A percentile compares a stretch with the other conserved stretches of the same genome.
Conservation (phyloP, 768 basidiomycete species). For the Terana coerulea region DNA sequence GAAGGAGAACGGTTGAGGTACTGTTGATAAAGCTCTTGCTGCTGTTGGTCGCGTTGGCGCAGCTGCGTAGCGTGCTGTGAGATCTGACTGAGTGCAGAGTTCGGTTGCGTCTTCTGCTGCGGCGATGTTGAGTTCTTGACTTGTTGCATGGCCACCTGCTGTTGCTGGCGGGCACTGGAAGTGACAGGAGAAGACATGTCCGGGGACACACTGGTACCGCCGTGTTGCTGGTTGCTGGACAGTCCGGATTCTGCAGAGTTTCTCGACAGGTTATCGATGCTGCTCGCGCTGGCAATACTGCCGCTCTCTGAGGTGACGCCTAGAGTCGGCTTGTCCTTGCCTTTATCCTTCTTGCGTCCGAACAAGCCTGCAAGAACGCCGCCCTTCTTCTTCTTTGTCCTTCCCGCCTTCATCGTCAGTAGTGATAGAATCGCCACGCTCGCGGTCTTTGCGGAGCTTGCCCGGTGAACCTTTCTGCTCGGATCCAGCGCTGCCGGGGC, state of each 20-base stretch:
- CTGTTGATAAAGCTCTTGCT: conserved; percentile 84
- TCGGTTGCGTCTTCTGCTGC: conserved; percentile 24
- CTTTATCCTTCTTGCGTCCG: conserved; percentile 68
- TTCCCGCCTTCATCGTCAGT: conserved; percentile 42
- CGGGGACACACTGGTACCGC: conserved; percentile 26
- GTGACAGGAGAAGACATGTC: conserved; percentile 49
- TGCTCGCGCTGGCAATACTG: conserved; percentile 46
- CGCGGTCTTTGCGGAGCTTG: conserved; percentile 45
- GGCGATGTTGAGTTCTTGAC: conserved; percentile 27
- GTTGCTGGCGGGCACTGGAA: conserved; percentile 52
- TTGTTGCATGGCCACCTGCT: conserved; percentile 48
- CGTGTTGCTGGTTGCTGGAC: conserved; percentile 41
- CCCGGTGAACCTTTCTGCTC: conserved; percentile 7
- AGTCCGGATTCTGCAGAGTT: conserved; percentile 64
- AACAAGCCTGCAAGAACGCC: conserved; percentile 79
- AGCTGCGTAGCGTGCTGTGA: conserved; percentile 64
- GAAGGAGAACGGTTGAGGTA: conserved; percentile 87
- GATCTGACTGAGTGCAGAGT: conserved; percentile 39
- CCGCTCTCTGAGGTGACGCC: conserved; percentile 32
- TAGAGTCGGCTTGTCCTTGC: conserved; percentile 47
- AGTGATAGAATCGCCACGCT: conserved; percentile 23
- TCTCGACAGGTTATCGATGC: conserved; percentile 29
- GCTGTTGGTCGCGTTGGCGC: conserved; percentile 84
- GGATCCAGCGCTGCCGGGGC: neutral
- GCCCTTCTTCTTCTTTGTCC: conserved; percentile 65